Evolutionary conservation across 257 asterid genomes (phyloP).

Genomic region (Nicotiana noctiflora): DNA sequence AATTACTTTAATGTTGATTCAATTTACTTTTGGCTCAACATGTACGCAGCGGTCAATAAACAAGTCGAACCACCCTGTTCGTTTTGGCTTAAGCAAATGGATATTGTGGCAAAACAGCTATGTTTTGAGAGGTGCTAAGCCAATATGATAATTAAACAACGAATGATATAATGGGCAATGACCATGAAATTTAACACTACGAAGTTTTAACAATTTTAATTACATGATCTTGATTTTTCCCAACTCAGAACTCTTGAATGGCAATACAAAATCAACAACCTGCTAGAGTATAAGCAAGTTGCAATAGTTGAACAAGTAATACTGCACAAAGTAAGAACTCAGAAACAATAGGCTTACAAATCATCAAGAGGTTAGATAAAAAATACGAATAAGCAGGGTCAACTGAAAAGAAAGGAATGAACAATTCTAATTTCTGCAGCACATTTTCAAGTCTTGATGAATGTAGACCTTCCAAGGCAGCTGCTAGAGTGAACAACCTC

Average conservation of each 20-base stretch:
- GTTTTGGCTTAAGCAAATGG: not conserved
- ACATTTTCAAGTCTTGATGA: conserved; percentile 20
- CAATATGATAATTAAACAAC: not conserved
- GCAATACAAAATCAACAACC: conserved; percentile 15
- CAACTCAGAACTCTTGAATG: not conserved
- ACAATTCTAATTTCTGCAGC: conserved; percentile 12
- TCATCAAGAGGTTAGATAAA: conserved; percentile 19
- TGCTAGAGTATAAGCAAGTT: conserved; percentile 18
- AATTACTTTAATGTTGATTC: not conserved
- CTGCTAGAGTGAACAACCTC: conserved; percentile 18
- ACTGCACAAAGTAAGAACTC: conserved; percentile 22
- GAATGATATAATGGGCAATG: not conserved
- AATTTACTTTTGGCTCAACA: not conserved
- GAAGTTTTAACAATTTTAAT: conserved; percentile 5
- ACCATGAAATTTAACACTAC: conserved; percentile 6
- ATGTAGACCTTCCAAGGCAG: conserved; percentile 25
- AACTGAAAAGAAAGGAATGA: conserved; percentile 20
- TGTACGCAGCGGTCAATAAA: not conserved
- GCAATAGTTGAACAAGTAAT: conserved; percentile 4
- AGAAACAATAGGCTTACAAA: conserved; percentile 15
- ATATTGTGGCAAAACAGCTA: not conserved
- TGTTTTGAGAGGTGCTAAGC: not conserved
- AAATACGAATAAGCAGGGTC: conserved; percentile 10
- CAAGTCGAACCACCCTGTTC: not conserved
- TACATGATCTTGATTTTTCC: conserved; percentile 4